A percentile compares a stretch with the other conserved stretches of the same genome.
Evolutionary conservation across 2,329 filamentous ascomycete species (phyloP).

Genomic region (Aspergillus jensenii): DNA sequence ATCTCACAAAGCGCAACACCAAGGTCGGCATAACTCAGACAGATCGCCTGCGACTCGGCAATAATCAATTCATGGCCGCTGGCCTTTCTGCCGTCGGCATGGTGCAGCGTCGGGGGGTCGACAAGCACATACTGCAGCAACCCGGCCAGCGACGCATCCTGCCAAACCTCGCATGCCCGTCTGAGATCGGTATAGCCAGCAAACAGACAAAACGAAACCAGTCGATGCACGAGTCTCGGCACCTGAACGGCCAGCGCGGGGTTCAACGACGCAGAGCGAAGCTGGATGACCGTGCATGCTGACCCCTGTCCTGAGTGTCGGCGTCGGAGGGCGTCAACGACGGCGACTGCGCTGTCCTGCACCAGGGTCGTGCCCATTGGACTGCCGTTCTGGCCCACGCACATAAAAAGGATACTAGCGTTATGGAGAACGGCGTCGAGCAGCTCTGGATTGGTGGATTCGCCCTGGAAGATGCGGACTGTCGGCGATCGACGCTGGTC

Average conservation of each 20-base stretch:
- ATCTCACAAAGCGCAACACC: neutral
- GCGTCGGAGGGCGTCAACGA: neutral
- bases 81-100: neutral
- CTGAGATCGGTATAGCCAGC: neutral
- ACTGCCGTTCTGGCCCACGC: neutral
- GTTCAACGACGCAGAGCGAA: neutral
- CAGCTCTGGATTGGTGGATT: neutral
- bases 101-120: neutral
- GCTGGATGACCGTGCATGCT: neutral
- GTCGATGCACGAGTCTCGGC: neutral
- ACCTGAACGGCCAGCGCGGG: neutral
- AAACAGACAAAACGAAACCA: neutral
- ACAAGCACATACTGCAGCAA: neutral
- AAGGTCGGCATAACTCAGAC: neutral
- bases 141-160: neutral
- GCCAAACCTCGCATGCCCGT: neutral
- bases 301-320: neutral
- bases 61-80: neutral
- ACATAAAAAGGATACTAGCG: neutral
- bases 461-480: neutral
- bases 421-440: neutral
- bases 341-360: neutral
- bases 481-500: neutral
- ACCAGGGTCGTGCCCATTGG: neutral
- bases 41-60: neutral